Evolutionary conservation across 495 filamentous ascomycete genomes (phyloP).

Genomic region (Hypoxylon perforatum): DNA sequence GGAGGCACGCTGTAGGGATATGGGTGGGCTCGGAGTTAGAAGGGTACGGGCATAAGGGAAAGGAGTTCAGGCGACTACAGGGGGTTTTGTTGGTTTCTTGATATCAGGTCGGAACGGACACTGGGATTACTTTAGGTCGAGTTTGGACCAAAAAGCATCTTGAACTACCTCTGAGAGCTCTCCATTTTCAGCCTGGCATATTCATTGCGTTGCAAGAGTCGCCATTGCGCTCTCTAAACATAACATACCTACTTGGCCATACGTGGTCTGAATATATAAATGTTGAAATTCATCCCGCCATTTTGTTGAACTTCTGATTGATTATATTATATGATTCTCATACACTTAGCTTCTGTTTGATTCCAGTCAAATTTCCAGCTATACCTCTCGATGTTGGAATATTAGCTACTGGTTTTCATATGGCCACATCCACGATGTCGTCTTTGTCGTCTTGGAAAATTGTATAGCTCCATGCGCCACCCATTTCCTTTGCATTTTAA

Average conservation of each 20-base stretch:
- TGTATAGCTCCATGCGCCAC: no score
- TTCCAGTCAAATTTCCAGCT: no score
- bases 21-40: constrained; percentile 34
- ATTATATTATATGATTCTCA: no score
- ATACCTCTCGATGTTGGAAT: neutral
- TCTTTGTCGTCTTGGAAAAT: no score
- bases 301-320: no score
- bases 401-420: neutral
- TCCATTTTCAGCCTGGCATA: constrained; percentile 8
- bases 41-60: constrained; percentile 19
- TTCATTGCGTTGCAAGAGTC: constrained; percentile 15
- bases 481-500: no score
- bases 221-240: constrained; percentile 10
- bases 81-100: constrained; percentile 6
- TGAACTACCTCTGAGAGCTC: constrained; percentile 9
- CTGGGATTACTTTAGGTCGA: constrained; percentile 1
- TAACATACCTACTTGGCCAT: constrained; percentile 8
- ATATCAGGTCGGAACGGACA: constrained; percentile 9
- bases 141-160: constrained; percentile 25
- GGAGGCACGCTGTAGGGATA: constrained; percentile 22
- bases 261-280: constrained; percentile 25
- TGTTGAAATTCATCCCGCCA: neutral
- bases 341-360: no score
- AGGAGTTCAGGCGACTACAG: constrained; percentile 30
- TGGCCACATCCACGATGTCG: no score